Conservation (phyloP, 768 basidiomycete genomes). For the Termitomyces heimii region DNA sequence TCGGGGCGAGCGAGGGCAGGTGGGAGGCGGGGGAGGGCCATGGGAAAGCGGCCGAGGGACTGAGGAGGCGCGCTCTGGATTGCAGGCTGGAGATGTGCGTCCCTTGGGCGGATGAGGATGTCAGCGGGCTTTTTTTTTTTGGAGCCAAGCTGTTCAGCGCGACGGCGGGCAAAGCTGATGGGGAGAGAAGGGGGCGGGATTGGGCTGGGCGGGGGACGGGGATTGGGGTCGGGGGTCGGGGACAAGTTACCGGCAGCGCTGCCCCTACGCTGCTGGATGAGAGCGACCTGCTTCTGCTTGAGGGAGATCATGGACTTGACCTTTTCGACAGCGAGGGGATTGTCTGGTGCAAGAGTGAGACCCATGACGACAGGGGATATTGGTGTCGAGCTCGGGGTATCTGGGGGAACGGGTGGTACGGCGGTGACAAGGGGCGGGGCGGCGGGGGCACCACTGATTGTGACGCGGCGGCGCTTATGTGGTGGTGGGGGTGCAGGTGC, state of each 20-base stretch:
- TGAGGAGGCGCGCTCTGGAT: conserved; percentile 78
- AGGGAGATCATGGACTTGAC: conserved; percentile 55
- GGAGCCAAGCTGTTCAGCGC: conserved; percentile 55
- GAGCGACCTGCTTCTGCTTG: conserved; percentile 68
- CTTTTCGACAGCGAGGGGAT: conserved; percentile 53
- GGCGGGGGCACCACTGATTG: conserved; percentile 55
- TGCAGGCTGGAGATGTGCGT: conserved; percentile 51
- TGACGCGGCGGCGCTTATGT: conserved; percentile 63
- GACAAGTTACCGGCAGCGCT: conserved; percentile 48
- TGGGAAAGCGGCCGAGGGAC: conserved; percentile 43
- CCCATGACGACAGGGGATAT: conserved; percentile 66
- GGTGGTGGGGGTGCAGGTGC: conserved; percentile 34
- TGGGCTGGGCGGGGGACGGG: conserved; percentile 24
- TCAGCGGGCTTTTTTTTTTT: conserved; percentile 73
- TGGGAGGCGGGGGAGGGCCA: conserved; percentile 66
- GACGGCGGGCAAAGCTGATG: conserved; percentile 73
- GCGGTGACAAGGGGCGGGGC: conserved; percentile 23
- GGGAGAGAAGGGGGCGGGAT: conserved; percentile 62
- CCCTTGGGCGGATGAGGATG: conserved; percentile 70
- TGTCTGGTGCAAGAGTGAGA: conserved; percentile 52
- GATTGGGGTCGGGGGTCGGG: conserved; percentile 19
- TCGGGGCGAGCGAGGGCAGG: conserved; percentile 32
- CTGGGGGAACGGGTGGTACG: conserved; percentile 38
- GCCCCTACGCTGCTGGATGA: conserved; percentile 65
- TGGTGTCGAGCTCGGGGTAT: conserved; percentile 44